Percentiles rank a stretch among this genome's conserved stretches.
These are phyloP conservation scores for Schwanniomyces occidentalis DNA, from an alignment of 805 yeast genomes.

Conservation along the genomic window DNA sequence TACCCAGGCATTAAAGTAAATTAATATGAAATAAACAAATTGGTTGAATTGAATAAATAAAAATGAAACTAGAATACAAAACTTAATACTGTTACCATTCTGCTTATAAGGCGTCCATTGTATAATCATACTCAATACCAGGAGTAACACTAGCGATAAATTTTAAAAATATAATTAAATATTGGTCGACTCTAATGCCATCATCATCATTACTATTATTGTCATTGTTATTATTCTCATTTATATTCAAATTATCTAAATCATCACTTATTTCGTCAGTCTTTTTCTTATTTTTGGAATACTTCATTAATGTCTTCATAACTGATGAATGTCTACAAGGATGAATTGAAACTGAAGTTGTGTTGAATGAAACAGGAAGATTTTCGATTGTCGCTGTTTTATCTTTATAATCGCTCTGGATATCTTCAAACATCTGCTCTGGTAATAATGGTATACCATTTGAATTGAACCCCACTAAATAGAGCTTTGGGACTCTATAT, in stretches of 20 bases:
- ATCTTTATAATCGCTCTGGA: conserved; percentile 85
- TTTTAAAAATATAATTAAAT: conserved; percentile 83
- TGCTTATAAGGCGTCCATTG: conserved; percentile 99
- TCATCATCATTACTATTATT: conserved; percentile 34
- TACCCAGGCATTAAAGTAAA: too few relatives aligned
- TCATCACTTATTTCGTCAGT: conserved; percentile 28
- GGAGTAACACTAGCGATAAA: conserved; percentile 97
- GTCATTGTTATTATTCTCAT: conserved; percentile 27
- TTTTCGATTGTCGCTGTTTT: conserved; percentile 96
- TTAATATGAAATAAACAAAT: too few relatives aligned
- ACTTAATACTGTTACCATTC: too few relatives aligned
- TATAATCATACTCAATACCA: conserved; percentile 94
- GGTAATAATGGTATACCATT: conserved; percentile 88
- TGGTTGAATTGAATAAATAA: too few relatives aligned
- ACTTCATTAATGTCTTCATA: conserved; percentile 82
- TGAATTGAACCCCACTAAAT: conserved; percentile 80
- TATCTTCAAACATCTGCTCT: conserved; percentile 91
- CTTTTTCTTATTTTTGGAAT: conserved; percentile 48
- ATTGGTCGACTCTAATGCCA: conserved; percentile 82
- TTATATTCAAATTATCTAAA: conserved; percentile 49
- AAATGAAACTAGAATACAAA: too few relatives aligned
- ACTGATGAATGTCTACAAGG: conserved; percentile 96
- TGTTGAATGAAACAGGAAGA: conserved; percentile 77
- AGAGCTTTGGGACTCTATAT: conserved; percentile 93
- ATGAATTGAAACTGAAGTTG: conserved; percentile 86